Base-by-base conservation (phyloP, 2,329 filamentous ascomycete genomes). In the Magnaporthiopsis incrustans region DNA sequence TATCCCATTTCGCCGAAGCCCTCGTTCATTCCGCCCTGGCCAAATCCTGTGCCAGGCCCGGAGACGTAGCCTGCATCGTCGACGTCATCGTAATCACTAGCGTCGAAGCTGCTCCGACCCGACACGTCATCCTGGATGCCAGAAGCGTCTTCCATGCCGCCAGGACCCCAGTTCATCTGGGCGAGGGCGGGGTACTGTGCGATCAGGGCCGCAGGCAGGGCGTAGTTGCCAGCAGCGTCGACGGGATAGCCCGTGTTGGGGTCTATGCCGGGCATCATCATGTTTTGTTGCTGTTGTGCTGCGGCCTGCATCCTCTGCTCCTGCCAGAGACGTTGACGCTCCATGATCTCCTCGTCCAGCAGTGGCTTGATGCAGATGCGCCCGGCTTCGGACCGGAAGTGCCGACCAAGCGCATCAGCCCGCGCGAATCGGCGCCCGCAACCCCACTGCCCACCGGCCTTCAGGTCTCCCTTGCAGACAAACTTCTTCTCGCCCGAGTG, bases 401-500 rank as follows among this genome's bases (percentile, higher is more conserved):
- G 95, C 14, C 93, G 86, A 2, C 95, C 95, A 2, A 99, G 82
- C 6, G 95, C 95, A 78, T 99, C 95, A 6, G 95, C 95, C 70
- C 95, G 91, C 22, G 95, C 95, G 75, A 99, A 99, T 12, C 93
- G 86, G 66, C 95, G 85, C 4, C 92, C 92, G 70, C 95, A 99
- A 26, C 95, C 95, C 95, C 95, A 99, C 68, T 90, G 86, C 6
- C 89, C 89, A 60, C 89, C 88, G 2, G 86, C 86, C 69, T 94
- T 93, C 61, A 99, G 85, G 65, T 93, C 90, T 63, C 95, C 95
- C 69, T 92, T 92, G 77, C 95, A 99, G 10, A 98, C 91, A 73
- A 98, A 99, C 73, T 97, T 98, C 85, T 98, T 99, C 78, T 99
- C 95, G 57, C 95, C 95, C 0, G 91, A 96, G 73, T 99, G 95